Conservation (phyloP, 164 flowering plant species). For the Vitis riparia region DNA sequence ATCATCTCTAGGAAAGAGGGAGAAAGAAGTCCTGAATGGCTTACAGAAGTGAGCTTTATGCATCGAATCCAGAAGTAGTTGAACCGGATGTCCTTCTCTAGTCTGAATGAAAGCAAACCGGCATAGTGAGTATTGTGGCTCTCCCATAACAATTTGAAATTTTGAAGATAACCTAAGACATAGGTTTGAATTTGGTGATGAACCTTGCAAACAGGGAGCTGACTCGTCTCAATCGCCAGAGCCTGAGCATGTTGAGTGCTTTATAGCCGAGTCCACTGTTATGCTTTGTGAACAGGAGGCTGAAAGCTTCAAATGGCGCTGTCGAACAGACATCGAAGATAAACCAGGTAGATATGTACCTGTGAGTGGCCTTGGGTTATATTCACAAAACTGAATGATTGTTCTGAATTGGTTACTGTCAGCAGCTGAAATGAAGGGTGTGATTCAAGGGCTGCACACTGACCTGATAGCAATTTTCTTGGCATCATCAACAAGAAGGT, state of each 20-base stretch:
- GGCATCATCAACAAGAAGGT: slow-evolving; percentile 75
- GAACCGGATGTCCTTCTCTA: slow-evolving; percentile 94
- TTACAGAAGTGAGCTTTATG: slow-evolving; percentile 85
- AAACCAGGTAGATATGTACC: slow-evolving; percentile 95
- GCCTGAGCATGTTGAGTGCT: slow-evolving; percentile 81
- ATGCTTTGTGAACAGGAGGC: slow-evolving; percentile 57
- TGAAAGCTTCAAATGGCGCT: slow-evolving; percentile 73
- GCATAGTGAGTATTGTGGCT: slow-evolving; percentile 18
- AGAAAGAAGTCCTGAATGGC: slow-evolving; percentile 13
- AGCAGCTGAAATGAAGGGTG: no score
- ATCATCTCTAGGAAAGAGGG: not conserved
- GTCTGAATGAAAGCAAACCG: slow-evolving; percentile 52
- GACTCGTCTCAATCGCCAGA: slow-evolving; percentile 96
- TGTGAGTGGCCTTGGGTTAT: slow-evolving; percentile 26
- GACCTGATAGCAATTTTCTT: slow-evolving; percentile 85
- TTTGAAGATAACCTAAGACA: slow-evolving; percentile 18
- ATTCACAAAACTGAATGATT: slow-evolving; percentile 6
- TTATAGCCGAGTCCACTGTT: slow-evolving; percentile 59
- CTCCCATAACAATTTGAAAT: slow-evolving; percentile 13
- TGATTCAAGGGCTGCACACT: slow-evolving; percentile 9
- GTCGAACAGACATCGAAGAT: slow-evolving; percentile 89
- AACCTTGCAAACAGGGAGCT: slow-evolving; percentile 96
- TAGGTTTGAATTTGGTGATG: slow-evolving; percentile 17
- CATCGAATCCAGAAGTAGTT: slow-evolving; percentile 96
- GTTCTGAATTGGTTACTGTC: not conserved